Conservation (phyloP, 169 alveolate species). For the Babesia bovis region DNA sequence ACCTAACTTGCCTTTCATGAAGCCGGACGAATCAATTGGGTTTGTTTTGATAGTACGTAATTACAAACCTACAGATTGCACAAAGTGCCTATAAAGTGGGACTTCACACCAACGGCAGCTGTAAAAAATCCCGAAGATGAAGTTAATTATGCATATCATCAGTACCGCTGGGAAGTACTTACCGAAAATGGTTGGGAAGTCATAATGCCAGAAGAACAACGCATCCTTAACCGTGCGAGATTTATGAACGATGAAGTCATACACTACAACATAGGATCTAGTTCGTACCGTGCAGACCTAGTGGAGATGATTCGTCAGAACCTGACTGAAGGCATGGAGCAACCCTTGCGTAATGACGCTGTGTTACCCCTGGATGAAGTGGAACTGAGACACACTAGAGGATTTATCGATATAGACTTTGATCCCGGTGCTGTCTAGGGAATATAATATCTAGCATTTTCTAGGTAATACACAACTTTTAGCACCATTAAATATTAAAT, state of each 20-base stretch:
- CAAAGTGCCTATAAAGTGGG: slow-evolving; percentile 11
- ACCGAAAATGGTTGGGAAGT: slow-evolving; percentile 36
- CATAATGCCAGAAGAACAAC: slow-evolving; percentile 36
- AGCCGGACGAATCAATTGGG: neutral
- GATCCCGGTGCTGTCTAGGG: slow-evolving; percentile 14
- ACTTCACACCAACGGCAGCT: slow-evolving; percentile 10
- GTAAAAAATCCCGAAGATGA: neutral
- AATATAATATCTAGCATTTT: too few relatives aligned
- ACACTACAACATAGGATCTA: slow-evolving; percentile 24
- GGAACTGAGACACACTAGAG: neutral
- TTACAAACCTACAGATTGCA: too few relatives aligned
- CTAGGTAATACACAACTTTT: neutral
- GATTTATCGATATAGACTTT: neutral
- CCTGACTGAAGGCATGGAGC: slow-evolving; percentile 25
- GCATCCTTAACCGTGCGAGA: slow-evolving; percentile 18
- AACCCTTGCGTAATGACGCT: slow-evolving; percentile 24
- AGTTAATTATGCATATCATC: slow-evolving; percentile 16
- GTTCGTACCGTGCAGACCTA: slow-evolving; percentile 28
- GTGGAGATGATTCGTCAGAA: slow-evolving; percentile 27
- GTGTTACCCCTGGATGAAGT: slow-evolving; percentile 1
- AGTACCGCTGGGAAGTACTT: slow-evolving; percentile 24
- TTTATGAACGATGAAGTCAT: slow-evolving; percentile 43
- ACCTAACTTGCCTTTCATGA: slow-evolving; percentile 10
- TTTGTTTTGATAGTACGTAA: neutral
- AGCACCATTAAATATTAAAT: too few relatives aligned